phyloP scores from a whole-genome alignment of 192 early-diverging fungal species.

The Umbelopsis isabellina region DNA sequence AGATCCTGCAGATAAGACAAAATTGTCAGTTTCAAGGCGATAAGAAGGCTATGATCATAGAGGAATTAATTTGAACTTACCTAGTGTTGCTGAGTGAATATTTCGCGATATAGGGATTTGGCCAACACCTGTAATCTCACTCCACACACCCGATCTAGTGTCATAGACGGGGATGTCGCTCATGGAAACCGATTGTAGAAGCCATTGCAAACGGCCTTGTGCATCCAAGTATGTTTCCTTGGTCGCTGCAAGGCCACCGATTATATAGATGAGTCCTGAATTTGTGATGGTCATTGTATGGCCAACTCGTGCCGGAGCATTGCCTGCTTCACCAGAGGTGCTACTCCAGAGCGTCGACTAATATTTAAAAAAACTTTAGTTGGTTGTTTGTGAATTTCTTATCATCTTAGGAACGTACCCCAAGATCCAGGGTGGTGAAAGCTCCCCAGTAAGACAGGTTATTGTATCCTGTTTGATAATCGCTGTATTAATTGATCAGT shows the following conservation, averaged over 20 bases:
- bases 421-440: background rate
- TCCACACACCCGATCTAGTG: background rate
- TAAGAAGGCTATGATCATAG: background rate
- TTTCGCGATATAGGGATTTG: background rate
- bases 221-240: background rate
- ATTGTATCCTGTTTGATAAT: slow-evolving; percentile 14
- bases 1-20: background rate
- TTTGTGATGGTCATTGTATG: slow-evolving; percentile 11
- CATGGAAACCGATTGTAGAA: background rate
- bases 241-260: background rate
- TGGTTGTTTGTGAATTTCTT: background rate
- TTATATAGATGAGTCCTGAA: background rate
- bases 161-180: background rate
- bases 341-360: background rate
- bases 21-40: background rate
- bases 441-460: slow-evolving; percentile 8
- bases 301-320: background rate
- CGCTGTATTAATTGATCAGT: background rate
- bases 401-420: background rate
- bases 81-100: background rate
- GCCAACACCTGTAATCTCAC: background rate
- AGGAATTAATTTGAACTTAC: background rate
- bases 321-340: background rate
- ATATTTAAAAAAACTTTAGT: background rate
- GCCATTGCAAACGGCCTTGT: background rate